These are phyloP conservation scores for Cryphonectria nitschkei DNA, from an alignment of 2,329 filamentous ascomycete species.

Conservation along the genomic window DNA sequence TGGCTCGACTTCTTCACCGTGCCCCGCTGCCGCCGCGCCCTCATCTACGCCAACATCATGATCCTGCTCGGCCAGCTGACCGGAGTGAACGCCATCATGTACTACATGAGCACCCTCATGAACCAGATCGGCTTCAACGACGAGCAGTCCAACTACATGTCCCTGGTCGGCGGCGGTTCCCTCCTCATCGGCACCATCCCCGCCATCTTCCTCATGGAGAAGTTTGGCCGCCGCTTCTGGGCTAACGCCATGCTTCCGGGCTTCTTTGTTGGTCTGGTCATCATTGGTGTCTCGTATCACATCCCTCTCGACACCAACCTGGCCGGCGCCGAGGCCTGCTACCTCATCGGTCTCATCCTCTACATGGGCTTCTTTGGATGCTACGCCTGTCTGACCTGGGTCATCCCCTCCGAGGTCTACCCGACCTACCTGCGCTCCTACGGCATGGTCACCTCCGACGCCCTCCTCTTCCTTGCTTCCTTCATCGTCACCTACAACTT, in stretches of 20 bases:
- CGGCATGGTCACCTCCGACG: slow-evolving; percentile 73
- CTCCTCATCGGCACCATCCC: slow-evolving; percentile 71
- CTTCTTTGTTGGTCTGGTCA: slow-evolving; percentile 70
- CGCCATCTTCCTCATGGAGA: slow-evolving; percentile 72
- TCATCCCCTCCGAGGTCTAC: slow-evolving; percentile 70
- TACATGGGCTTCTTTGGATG: slow-evolving; percentile 73
- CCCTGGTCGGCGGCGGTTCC: slow-evolving; percentile 69
- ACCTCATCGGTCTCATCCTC: slow-evolving; percentile 68
- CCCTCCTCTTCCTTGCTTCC: slow-evolving; percentile 69
- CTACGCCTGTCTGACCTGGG: slow-evolving; percentile 68
- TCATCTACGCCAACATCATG: slow-evolving; percentile 72
- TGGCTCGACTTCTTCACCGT: slow-evolving; percentile 78
- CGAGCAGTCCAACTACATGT: slow-evolving; percentile 71
- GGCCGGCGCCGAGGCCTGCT: slow-evolving; percentile 58
- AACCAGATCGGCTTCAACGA: slow-evolving; percentile 67
- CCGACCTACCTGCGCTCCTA: slow-evolving; percentile 74
- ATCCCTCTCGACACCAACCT: slow-evolving; percentile 52
- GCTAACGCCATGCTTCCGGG: slow-evolving; percentile 72
- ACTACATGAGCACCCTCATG: slow-evolving; percentile 74
- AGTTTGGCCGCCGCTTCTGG: slow-evolving; percentile 74
- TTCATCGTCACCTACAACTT: slow-evolving; percentile 81
- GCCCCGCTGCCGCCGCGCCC: slow-evolving; percentile 66
- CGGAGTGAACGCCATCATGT: slow-evolving; percentile 71
- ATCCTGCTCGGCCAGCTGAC: slow-evolving; percentile 72
- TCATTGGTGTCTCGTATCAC: slow-evolving; percentile 68